Conservation (phyloP, 345 rosid species). For the Trapa incisa region DNA sequence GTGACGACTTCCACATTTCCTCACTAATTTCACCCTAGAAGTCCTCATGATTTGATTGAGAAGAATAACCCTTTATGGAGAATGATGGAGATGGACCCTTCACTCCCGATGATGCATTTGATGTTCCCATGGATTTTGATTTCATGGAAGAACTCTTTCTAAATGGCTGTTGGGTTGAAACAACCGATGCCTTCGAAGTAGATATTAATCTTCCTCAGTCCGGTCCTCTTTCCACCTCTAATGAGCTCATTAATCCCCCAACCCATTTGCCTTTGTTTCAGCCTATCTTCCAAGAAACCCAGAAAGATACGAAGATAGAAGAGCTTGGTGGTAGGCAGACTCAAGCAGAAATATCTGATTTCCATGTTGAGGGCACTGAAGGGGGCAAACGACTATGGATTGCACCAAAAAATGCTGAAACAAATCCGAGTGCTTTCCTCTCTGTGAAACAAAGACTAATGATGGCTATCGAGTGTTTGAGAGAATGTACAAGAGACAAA, state of each 20-base stretch:
- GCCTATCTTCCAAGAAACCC: background rate
- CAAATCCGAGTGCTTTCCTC: conserved; percentile 20
- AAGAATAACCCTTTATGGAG: conserved; percentile 24
- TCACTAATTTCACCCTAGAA: background rate
- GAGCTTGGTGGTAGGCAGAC: background rate
- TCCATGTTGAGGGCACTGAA: conserved; percentile 32
- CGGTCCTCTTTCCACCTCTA: conserved; percentile 18
- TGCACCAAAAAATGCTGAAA: conserved; percentile 23
- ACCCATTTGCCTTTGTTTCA: conserved; percentile 16
- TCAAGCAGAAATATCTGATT: background rate
- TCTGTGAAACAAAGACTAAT: conserved; percentile 48
- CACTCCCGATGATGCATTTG: conserved; percentile 30
- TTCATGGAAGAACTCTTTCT: conserved; percentile 72
- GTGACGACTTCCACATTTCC: background rate
- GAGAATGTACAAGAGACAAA: conserved; percentile 32
- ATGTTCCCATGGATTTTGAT: conserved; percentile 59
- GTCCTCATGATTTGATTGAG: conserved; percentile 26
- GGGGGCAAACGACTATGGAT: conserved; percentile 55
- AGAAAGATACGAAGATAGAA: background rate
- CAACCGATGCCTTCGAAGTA: conserved; percentile 30
- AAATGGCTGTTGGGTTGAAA: conserved; percentile 77
- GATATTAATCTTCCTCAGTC: conserved; percentile 16
- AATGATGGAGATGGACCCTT: conserved; percentile 22
- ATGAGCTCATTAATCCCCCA: conserved; percentile 16
- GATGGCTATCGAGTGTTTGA: conserved; percentile 43